Conservation (phyloP, 2,329 filamentous ascomycete species). For the Neurospora sp. region DNA sequence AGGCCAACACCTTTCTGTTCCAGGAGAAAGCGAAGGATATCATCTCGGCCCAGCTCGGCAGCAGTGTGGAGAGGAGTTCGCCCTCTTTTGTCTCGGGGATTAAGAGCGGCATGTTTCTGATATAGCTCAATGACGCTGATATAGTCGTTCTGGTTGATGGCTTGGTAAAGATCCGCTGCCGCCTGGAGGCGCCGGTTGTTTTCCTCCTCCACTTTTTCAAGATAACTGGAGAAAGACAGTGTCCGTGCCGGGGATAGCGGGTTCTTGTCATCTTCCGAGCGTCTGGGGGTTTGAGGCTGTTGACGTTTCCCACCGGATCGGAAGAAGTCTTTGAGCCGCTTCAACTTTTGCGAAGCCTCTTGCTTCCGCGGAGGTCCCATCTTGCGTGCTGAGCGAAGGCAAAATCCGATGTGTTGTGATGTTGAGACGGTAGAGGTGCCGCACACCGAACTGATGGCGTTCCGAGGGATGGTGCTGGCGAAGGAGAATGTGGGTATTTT, state of each 20-base stretch:
- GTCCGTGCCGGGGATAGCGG: not conserved
- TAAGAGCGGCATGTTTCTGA: not conserved
- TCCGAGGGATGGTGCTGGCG: not conserved
- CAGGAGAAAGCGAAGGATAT: not conserved
- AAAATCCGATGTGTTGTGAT: not conserved
- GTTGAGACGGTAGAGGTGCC: not conserved
- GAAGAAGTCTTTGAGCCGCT: not conserved
- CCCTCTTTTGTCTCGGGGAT: not conserved
- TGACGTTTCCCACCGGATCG: not conserved
- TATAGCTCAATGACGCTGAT: not conserved
- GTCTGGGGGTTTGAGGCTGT: not conserved
- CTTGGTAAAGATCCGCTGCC: not conserved
- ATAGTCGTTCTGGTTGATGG: not conserved
- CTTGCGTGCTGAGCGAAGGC: not conserved
- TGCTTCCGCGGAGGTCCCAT: not conserved
- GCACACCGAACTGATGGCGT: not conserved
- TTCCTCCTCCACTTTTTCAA: not conserved
- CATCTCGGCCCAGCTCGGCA: not conserved
- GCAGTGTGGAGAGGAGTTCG: slow-evolving; percentile 2
- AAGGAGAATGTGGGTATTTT: not conserved
- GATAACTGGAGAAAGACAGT: not conserved
- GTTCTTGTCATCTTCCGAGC: not conserved
- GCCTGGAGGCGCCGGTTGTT: not conserved
- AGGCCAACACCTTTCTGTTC: not conserved
- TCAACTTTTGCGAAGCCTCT: not conserved